Base-by-base conservation (phyloP, 345 rosid genomes). In the Brassica incana region DNA sequence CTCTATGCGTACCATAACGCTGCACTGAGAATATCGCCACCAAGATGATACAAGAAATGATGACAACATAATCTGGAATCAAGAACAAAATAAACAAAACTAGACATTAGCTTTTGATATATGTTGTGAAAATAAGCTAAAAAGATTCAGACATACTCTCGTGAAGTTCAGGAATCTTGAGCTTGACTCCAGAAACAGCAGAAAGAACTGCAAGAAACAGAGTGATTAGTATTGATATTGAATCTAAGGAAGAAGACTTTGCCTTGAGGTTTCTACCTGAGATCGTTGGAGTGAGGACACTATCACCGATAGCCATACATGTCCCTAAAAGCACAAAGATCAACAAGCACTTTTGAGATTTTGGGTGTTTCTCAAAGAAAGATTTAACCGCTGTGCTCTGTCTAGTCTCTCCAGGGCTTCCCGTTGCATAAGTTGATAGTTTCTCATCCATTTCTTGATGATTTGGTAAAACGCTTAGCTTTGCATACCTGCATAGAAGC, bases 11-110 rank as follows among this genome's bases (percentile, higher is more conserved):
- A 67, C 99, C 99, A 50, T 79, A 85, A 66, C 91, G 92, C 82
- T 92, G 97, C 60, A 95, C 83, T 10, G 95, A 89, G 89, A 95
- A 95, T 74, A 92, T 90, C 45, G 91, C 92, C 83, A 90, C 91
- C 78, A 95, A 81, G 66, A 92, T 82, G 79, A 84, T 20, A 73
- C 97, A 87, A 3, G 97, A 86, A 75, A 92, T 81, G 80, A 89
- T 76, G 18, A 90, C 86, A 77, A 87, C 87, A 40, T 89, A 88
- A 86, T 88, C 97, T 91, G 89, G n/a, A 77, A 67, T 25, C 8
- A 2, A 6, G 45, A 66, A 30, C 58, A 76, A 75, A 36, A 50
- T 18, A 36, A 4, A 43, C 48, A 43, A 10, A 43, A 43, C 50
- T 43, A 69, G 18, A 68, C 60, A 43, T 67, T 52, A 63, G 76